Conservation (phyloP, 768 basidiomycete species). For the Neoboletus subvelutipes region DNA sequence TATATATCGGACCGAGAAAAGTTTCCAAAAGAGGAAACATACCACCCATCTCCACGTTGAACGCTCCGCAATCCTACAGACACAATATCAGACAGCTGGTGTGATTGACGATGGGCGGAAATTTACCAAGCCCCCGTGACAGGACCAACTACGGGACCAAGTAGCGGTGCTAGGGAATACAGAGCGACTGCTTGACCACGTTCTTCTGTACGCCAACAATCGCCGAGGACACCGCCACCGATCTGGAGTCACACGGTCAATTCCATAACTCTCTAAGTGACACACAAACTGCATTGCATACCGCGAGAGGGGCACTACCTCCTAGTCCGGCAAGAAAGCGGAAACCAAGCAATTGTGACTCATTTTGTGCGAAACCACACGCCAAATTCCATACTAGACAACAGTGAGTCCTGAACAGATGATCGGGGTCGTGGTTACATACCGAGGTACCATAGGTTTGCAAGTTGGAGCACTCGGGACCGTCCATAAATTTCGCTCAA, state of each 20-base stretch:
- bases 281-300: conserved; percentile 13
- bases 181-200: conserved; percentile 63
- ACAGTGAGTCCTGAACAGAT: neutral
- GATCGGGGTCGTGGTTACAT: conserved; percentile 1
- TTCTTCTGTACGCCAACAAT: conserved; percentile 60
- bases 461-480: conserved; percentile 54
- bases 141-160: conserved; percentile 67
- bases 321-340: conserved; percentile 70
- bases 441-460: conserved; percentile 72
- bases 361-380: conserved; percentile 62
- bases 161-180: conserved; percentile 62
- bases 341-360: conserved; percentile 60
- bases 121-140: conserved; percentile 58
- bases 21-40: conserved; percentile 19
- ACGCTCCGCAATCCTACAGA: conserved; percentile 49
- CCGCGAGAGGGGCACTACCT: conserved; percentile 65
- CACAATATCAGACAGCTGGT: neutral
- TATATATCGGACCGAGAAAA: neutral
- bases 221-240: conserved; percentile 66
- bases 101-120: neutral
- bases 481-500: conserved; percentile 73
- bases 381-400: conserved; percentile 57
- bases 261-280: neutral
- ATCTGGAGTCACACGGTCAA: conserved; percentile 33
- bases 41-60: conserved; percentile 76